Conservation (phyloP, 257 asterid species). For the Plectranthus barbatus region DNA sequence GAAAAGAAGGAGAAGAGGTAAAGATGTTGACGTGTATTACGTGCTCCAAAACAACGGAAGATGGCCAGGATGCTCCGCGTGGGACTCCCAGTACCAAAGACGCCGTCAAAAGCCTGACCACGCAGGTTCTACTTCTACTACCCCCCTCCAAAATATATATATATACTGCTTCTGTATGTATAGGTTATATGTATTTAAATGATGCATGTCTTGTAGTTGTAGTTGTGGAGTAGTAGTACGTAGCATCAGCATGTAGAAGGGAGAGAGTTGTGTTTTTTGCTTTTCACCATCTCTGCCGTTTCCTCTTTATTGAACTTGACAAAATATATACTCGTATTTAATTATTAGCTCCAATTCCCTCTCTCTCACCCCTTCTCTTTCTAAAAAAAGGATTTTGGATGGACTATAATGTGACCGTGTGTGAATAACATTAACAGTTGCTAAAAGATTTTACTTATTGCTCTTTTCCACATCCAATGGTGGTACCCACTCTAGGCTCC, state of each 20-base stretch:
- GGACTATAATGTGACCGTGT: no score
- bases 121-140: constrained; percentile 91
- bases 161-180: neutral
- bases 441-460: neutral
- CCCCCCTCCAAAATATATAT: no score
- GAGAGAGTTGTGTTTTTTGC: neutral
- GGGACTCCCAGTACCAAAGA: constrained; percentile 86
- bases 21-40: constrained; percentile 97
- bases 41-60: constrained; percentile 70
- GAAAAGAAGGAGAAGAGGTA: no score
- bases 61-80: constrained; percentile 72
- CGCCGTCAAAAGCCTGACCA: constrained; percentile 97
- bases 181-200: neutral
- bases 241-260: no score
- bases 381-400: neutral
- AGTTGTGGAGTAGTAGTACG: no score
- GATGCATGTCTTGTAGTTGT: no score
- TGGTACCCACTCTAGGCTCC: constrained; percentile 21
- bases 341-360: no score
- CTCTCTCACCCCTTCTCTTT: no score
- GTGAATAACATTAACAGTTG: no score
- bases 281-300: constrained; percentile 5
- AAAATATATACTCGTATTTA: no score
- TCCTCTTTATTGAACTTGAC: constrained; percentile 2
- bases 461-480: constrained; percentile 13